Conservation (phyloP, 75 land plant genomes). For the Pinus albicaulis region DNA sequence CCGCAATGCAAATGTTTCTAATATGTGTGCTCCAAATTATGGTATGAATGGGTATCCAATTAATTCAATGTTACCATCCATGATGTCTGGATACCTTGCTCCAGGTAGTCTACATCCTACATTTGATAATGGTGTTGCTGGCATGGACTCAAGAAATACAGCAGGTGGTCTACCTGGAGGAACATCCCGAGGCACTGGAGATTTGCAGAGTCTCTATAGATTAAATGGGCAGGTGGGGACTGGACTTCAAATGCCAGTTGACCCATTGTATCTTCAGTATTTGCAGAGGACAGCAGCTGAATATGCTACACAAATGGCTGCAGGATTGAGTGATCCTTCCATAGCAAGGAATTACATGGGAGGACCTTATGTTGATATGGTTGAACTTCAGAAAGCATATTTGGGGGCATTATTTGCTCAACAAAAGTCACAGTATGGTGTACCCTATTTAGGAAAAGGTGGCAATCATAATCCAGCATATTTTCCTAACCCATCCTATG, state of each 20-base stretch:
- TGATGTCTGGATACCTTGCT: slow-evolving; percentile 53
- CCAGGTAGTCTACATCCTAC: slow-evolving; percentile 44
- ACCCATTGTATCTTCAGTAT: slow-evolving; percentile 54
- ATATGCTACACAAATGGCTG: slow-evolving; percentile 30
- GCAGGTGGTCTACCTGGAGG: slow-evolving; percentile 39
- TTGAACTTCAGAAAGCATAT: slow-evolving; percentile 64
- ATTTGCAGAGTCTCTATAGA: slow-evolving; percentile 45
- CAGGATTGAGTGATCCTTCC: slow-evolving; percentile 40
- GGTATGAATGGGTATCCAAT: slow-evolving; percentile 48
- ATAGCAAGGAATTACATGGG: slow-evolving; percentile 29
- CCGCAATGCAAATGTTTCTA: slow-evolving; percentile 25
- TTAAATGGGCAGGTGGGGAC: slow-evolving; percentile 29
- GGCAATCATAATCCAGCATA: slow-evolving; percentile 42
- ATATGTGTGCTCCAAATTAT: slow-evolving; percentile 41
- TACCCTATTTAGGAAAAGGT: slow-evolving; percentile 33
- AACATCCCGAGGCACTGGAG: slow-evolving; percentile 29
- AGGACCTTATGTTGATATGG: slow-evolving; percentile 44
- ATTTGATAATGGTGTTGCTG: slow-evolving; percentile 41
- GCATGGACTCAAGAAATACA: slow-evolving; percentile 40
- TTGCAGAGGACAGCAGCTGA: slow-evolving; percentile 48
- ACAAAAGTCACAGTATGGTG: slow-evolving; percentile 65
- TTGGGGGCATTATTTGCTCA: slow-evolving; percentile 49
- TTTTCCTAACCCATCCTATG: slow-evolving; percentile 48
- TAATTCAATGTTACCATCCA: slow-evolving; percentile 52
- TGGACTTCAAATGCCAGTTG: slow-evolving; percentile 43